These are phyloP conservation scores for Starmerella sp. DNA, from an alignment of 805 yeast genomes.

Conservation along the genomic window DNA sequence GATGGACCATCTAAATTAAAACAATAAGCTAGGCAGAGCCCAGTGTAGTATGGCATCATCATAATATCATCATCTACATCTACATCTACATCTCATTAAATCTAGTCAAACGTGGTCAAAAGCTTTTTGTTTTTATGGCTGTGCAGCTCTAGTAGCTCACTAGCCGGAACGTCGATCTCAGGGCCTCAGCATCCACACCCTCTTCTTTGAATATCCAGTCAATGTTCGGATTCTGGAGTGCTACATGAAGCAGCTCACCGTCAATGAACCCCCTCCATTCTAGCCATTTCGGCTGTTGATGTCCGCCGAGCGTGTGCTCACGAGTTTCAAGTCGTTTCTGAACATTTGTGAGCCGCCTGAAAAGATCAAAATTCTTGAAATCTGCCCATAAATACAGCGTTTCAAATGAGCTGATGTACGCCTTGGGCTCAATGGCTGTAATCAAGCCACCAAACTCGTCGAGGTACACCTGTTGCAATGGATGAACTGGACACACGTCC, in stretches of 20 bases:
- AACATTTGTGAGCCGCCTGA: not conserved
- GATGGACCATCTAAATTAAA: not conserved
- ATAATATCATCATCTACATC: not conserved
- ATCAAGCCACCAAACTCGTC: not conserved
- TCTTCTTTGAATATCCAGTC: not conserved
- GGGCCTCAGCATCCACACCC: not conserved
- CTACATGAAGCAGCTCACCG: not conserved
- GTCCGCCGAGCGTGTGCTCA: not conserved
- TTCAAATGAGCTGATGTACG: slow-evolving; percentile 1
- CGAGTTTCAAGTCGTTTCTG: slow-evolving; percentile 1
- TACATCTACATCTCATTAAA: too few relatives aligned
- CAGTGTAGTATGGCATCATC: too few relatives aligned
- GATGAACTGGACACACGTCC: not conserved
- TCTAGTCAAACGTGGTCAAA: too few relatives aligned
- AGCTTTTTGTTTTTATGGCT: too few relatives aligned
- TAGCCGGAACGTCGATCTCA: not conserved
- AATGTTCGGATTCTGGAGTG: not conserved
- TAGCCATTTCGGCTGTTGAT: not conserved
- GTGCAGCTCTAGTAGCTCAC: not conserved
- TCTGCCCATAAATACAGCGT: slow-evolving; percentile 3
- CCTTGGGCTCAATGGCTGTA: not conserved
- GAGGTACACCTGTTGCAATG: not conserved
- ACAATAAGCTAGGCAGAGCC: not conserved
- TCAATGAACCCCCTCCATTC: slow-evolving; percentile 1
- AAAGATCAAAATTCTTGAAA: not conserved